These are phyloP conservation scores for Acephala macrosclerotiorum DNA, from an alignment of 2,329 filamentous ascomycete species.

Conservation along the genomic window DNA sequence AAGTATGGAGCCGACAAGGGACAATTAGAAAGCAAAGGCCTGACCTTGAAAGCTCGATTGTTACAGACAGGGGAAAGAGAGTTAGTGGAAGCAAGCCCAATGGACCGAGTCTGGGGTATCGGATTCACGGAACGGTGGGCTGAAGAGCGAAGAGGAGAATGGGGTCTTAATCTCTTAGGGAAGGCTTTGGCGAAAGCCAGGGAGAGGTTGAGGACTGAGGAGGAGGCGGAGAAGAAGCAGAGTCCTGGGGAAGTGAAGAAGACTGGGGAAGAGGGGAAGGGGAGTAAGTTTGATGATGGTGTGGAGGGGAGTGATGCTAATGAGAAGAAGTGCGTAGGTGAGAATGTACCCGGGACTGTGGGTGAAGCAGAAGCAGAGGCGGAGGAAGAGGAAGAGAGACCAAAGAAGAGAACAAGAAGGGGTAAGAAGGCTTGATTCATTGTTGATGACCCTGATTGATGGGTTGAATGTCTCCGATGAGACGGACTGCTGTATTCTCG, in stretches of 20 bases:
- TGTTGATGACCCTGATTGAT: neutral
- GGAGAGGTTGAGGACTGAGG: constrained; percentile 54
- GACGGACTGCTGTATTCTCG: no score
- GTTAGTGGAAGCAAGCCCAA: constrained; percentile 67
- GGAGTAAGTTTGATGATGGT: no score
- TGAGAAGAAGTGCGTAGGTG: neutral
- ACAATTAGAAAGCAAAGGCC: constrained; percentile 34
- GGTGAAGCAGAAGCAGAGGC: neutral
- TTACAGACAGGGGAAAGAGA: constrained; percentile 65
- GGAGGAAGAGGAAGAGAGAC: neutral
- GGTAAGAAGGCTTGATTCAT: neutral
- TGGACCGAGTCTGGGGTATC: constrained; percentile 71
- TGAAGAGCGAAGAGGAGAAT: constrained; percentile 52
- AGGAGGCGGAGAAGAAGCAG: constrained; percentile 11
- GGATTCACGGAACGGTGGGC: constrained; percentile 63
- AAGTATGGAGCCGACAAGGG: constrained; percentile 46
- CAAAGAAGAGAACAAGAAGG: constrained; percentile 7
- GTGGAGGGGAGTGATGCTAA: no score
- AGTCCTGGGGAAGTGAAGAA: neutral
- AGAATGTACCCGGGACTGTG: neutral
- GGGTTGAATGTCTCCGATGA: no score
- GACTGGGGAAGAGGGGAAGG: constrained; percentile 4
- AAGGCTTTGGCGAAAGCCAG: constrained; percentile 67
- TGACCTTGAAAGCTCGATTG: constrained; percentile 54
- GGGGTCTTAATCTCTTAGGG: constrained; percentile 72